These are phyloP conservation scores for Ustilago esculenta DNA, from an alignment of 1,284 basidiomycete genomes.

Conservation along the genomic window DNA sequence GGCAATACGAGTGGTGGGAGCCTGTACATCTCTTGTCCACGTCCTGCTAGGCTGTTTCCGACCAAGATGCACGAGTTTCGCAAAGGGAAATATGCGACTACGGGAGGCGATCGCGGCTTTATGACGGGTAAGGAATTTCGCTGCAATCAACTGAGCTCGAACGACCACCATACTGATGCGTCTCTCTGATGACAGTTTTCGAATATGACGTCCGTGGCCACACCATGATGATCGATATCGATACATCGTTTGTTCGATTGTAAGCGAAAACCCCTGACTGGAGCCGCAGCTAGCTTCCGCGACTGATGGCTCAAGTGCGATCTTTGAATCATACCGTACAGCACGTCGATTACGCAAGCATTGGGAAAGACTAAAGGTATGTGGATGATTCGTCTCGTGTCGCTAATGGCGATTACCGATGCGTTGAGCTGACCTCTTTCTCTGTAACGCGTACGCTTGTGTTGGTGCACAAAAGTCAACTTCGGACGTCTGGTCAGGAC, in stretches of 20 bases:
- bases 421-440: too few relatives aligned
- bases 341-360: constrained; percentile 53
- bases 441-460: too few relatives aligned
- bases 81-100: constrained; percentile 43
- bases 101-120: constrained; percentile 39
- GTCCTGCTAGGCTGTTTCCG: constrained; percentile 28
- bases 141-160: too few relatives aligned
- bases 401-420: too few relatives aligned
- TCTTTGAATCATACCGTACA: constrained; percentile 2
- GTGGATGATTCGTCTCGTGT: background rate
- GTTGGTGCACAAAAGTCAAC: constrained; percentile 20
- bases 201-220: constrained; percentile 47
- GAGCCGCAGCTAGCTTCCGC: too few relatives aligned
- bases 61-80: constrained; percentile 31
- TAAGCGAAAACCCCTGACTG: constrained; percentile 19
- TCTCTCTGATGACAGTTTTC: constrained; percentile 23
- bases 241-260: constrained; percentile 50
- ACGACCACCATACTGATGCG: background rate
- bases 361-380: constrained; percentile 47
- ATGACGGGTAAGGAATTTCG: constrained; percentile 47
- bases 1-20: background rate
- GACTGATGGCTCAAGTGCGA: too few relatives aligned
- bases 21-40: constrained; percentile 34
- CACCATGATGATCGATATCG: constrained; percentile 53
- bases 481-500: constrained; percentile 37